These are phyloP conservation scores for Ogataea ganodermae DNA, from an alignment of 805 yeast genomes.

Conservation along the genomic window DNA sequence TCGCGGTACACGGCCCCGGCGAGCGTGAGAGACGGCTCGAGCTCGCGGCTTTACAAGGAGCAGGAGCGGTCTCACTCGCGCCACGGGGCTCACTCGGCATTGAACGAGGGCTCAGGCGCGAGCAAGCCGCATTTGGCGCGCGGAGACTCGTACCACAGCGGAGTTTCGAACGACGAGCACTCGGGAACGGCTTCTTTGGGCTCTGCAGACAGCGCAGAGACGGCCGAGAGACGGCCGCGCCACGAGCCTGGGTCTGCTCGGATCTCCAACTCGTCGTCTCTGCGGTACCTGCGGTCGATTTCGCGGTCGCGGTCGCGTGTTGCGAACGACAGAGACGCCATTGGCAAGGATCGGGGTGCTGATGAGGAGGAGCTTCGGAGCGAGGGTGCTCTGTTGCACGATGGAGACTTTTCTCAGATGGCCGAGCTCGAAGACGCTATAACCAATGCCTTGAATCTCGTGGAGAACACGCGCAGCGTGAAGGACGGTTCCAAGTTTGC, in stretches of 20 bases:
- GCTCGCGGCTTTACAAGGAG: constrained; percentile 32
- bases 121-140: constrained; percentile 67
- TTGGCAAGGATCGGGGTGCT: constrained; percentile 26
- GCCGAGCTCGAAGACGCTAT: constrained; percentile 53
- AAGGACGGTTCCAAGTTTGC: constrained; percentile 21
- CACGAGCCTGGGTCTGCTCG: constrained; percentile 37
- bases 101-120: constrained; percentile 34
- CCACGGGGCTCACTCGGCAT: constrained; percentile 23
- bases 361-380: constrained; percentile 46
- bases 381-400: constrained; percentile 58
- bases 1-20: constrained; percentile 45
- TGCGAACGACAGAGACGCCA: constrained; percentile 36
- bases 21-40: constrained; percentile 45
- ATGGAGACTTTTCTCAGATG: constrained; percentile 50
- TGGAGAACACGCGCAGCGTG: constrained; percentile 27
- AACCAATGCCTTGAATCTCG: constrained; percentile 44
- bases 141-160: constrained; percentile 74
- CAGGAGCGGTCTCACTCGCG: constrained; percentile 27
- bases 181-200: constrained; percentile 35
- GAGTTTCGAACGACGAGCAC: constrained; percentile 45
- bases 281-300: constrained; percentile 62
- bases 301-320: constrained; percentile 65
- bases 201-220: constrained; percentile 4
- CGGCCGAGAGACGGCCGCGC: constrained; percentile 42
- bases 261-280: constrained; percentile 39